Evolutionary conservation across 164 flowering plant species (phyloP), one percentile per base, ranked within the genome.

Genomic region (Houttuynia cordata): DNA sequence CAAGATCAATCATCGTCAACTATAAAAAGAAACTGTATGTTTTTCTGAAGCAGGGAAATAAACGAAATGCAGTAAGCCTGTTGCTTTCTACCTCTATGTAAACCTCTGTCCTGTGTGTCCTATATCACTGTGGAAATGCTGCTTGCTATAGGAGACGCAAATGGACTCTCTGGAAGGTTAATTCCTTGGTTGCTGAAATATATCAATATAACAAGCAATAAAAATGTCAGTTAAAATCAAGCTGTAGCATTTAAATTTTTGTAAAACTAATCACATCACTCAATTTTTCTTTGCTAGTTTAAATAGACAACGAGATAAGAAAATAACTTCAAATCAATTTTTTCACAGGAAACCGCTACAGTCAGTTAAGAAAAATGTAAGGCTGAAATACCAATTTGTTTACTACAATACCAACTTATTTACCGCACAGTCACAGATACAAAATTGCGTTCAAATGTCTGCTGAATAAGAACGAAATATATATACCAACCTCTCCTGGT

Each of bases 91-190:
- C 17, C 14, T 45, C 49, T 45, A 12, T 45, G 12, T 45, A 45
- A 45, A 45, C 61, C 59, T 67, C 34, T 18, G 24, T 55, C 23
- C 51, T 65, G 64, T 71, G 70, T 66, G 54, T 66, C 8, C 52
- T 80, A 79, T 68, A 67, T 70, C 54, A 72, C 73, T 56, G 78
- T 61, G 23, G 86, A 75, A 59, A 78, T 77, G 72, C 85, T 64
- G 71, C 77, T 63, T 42, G 59, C 41, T 54, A 54, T 55, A 53
- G 79, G 70, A 64, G 84, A 66, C 49, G 91, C 82, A 70, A 85
- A 85, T 23, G 91, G 88, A 71, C 85, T 83, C 60, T 85, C 88
- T 1, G 88, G 91, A 18, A 83, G 86, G 59, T 81, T 67, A 19
- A 80, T 65, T 60, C 71, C 83, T 61, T 72, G 81, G 67, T 67